phyloP scores from a whole-genome alignment of 2,329 filamentous ascomycete species.

The Fusarium succisae region DNA sequence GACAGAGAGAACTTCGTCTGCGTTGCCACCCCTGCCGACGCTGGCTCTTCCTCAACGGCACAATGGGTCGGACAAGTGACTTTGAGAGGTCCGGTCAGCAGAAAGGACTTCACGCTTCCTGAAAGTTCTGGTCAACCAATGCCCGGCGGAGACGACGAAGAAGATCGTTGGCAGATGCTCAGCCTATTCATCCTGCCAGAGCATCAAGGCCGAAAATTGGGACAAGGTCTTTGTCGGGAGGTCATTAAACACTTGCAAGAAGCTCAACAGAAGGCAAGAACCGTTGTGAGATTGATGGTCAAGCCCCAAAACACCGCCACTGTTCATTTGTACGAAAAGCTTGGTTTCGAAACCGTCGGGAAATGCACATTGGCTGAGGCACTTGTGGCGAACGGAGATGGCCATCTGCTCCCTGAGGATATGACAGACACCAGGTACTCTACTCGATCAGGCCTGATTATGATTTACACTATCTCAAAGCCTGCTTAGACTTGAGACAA shows the following conservation, averaged over 20 bases:
- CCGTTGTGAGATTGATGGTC: background rate
- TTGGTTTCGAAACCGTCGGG: rapidly evolving
- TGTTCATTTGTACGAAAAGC: background rate
- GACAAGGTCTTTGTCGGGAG: background rate
- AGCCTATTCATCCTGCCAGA: background rate
- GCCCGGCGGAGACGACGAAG: rapidly evolving
- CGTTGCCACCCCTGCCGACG: rapidly evolving
- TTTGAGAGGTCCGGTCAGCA: rapidly evolving
- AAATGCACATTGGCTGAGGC: background rate
- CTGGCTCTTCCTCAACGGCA: rapidly evolving
- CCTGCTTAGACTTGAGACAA: rapidly evolving
- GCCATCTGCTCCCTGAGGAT: background rate
- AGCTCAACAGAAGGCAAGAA: background rate
- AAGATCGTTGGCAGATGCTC: background rate
- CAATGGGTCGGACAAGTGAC: background rate
- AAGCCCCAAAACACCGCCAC: background rate
- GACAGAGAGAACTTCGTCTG: background rate
- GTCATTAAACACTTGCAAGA: background rate
- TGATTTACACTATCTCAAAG: background rate
- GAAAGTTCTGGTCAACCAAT: rapidly evolving
- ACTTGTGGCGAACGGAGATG: background rate
- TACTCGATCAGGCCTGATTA: background rate
- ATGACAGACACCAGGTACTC: background rate
- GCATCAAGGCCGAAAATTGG: background rate
- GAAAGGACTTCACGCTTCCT: rapidly evolving